Conservation (phyloP, 2,329 filamentous ascomycete species). For the Penicillium hordei region DNA sequence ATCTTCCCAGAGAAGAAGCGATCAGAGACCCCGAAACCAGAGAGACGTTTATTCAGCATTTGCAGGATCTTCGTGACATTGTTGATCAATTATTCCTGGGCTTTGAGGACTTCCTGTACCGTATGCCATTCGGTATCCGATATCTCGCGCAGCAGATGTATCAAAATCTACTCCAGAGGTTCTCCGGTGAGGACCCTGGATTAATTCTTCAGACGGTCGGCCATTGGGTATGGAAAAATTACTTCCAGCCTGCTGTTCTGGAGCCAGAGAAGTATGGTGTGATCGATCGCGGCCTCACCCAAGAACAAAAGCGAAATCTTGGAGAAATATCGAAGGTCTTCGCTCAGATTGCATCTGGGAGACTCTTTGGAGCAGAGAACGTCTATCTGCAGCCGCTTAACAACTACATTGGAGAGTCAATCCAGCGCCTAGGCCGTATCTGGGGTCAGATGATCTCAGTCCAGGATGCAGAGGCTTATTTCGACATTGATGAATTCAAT, state of each 20-base stretch:
- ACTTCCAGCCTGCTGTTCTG: constrained; percentile 85
- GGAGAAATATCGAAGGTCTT: constrained; percentile 89
- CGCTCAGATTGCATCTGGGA: constrained; percentile 81
- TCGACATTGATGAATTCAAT: constrained; percentile 98
- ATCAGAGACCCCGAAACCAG: constrained; percentile 93
- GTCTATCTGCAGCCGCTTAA: constrained; percentile 95
- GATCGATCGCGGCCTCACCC: constrained; percentile 82
- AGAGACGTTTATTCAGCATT: constrained; percentile 87
- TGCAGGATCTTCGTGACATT: constrained; percentile 91
- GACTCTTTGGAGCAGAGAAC: constrained; percentile 89
- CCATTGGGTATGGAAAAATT: constrained; percentile 92
- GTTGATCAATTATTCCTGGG: constrained; percentile 84
- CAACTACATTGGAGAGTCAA: constrained; percentile 81
- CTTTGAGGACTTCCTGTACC: constrained; percentile 77
- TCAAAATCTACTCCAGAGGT: constrained; percentile 71
- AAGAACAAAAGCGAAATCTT: constrained; percentile 89
- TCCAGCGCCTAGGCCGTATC: constrained; percentile 74
- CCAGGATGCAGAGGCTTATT: constrained; percentile 82
- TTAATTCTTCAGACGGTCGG: constrained; percentile 79
- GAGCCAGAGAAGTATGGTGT: constrained; percentile 91
- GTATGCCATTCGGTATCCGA: constrained; percentile 89
- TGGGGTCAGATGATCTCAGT: constrained; percentile 78
- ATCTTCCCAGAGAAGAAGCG: constrained; percentile 88
- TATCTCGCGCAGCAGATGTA: constrained; percentile 87
- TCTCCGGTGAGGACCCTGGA: constrained; percentile 74